phyloP scores from a whole-genome alignment of 257 asterid genomes.

The Striga asiatica region DNA sequence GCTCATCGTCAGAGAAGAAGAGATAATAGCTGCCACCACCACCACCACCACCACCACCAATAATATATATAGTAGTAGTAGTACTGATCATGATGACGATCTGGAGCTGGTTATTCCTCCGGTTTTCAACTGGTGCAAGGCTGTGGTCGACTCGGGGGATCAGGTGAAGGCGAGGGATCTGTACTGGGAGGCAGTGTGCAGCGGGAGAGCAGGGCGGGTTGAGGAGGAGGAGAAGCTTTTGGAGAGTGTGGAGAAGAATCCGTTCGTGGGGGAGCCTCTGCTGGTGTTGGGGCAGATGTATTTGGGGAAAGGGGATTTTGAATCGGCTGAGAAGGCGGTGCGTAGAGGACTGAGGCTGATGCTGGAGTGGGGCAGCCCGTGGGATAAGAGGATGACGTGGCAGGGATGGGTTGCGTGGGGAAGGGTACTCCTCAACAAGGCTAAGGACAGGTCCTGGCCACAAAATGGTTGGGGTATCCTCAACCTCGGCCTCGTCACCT shows the following conservation, averaged over 20 bases:
- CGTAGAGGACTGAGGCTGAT: slow-evolving; percentile 54
- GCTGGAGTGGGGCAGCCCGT: slow-evolving; percentile 85
- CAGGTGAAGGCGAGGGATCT: slow-evolving; percentile 53
- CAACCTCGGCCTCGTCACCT: slow-evolving; percentile 61
- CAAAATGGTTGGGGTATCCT: slow-evolving; percentile 45
- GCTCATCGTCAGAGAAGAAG: slow-evolving; percentile 52
- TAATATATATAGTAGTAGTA: neutral
- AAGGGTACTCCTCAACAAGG: slow-evolving; percentile 55
- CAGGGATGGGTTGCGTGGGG: slow-evolving; percentile 89
- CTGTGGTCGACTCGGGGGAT: slow-evolving; percentile 33
- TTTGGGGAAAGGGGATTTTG: slow-evolving; percentile 43
- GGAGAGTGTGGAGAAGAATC: slow-evolving; percentile 53
- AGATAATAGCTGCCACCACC: slow-evolving; percentile 21
- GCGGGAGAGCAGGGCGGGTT: slow-evolving; percentile 47
- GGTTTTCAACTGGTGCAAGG: slow-evolving; percentile 37
- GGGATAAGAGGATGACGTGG: slow-evolving; percentile 97
- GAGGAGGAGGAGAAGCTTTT: slow-evolving; percentile 43
- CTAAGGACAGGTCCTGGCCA: slow-evolving; percentile 65
- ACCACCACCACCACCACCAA: no score
- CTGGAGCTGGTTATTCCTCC: slow-evolving; percentile 73
- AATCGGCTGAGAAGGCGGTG: slow-evolving; percentile 53
- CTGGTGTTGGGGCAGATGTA: slow-evolving; percentile 63
- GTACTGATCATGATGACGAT: slow-evolving; percentile 31
- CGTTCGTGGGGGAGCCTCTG: slow-evolving; percentile 60
- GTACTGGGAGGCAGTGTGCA: slow-evolving; percentile 84